Conservation (phyloP, 306 rosid genomes). For the Fagus crenata region DNA sequence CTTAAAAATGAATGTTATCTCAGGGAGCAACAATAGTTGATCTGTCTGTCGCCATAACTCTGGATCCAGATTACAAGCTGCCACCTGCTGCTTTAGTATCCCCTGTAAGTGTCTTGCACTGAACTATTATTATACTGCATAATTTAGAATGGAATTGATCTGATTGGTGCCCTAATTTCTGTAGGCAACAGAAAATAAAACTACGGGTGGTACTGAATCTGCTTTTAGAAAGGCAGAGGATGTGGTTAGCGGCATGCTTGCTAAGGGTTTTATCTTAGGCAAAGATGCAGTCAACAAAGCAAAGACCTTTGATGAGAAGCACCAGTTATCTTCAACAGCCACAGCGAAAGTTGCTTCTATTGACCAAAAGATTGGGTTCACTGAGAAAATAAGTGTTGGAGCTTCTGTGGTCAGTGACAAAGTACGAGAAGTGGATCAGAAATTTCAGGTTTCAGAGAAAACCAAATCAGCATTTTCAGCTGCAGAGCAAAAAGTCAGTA, state of each 20-base stretch:
- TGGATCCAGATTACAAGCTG: conserved; percentile 70
- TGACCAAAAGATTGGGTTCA: conserved; percentile 84
- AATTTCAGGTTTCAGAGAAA: conserved; percentile 93
- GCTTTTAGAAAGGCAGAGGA: conserved; percentile 89
- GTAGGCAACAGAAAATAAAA: conserved; percentile 49
- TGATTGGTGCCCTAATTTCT: conserved; percentile 19
- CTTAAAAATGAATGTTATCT: conserved; percentile 27
- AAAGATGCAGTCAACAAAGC: conserved; percentile 92
- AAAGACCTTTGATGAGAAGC: conserved; percentile 83
- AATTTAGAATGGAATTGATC: conserved; percentile 1
- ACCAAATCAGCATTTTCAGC: conserved; percentile 90
- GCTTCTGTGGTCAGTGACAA: conserved; percentile 72
- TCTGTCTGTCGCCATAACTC: conserved; percentile 64
- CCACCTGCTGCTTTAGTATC: conserved; percentile 70
- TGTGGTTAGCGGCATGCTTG: conserved; percentile 84
- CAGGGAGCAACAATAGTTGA: conserved; percentile 98
- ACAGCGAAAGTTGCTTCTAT: conserved; percentile 77
- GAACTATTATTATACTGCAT: conserved; percentile 2
- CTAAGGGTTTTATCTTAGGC: conserved; percentile 86
- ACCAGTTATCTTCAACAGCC: conserved; percentile 75
- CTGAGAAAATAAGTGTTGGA: conserved; percentile 80
- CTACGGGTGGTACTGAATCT: conserved; percentile 62
- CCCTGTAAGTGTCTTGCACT: conserved; percentile 47
- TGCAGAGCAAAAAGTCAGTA: conserved; percentile 82
- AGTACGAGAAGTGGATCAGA: conserved; percentile 91